Evolutionary conservation across 2,329 filamentous ascomycete genomes (phyloP), one percentile per base, ranked within the genome.

Genomic region (Mycocentrospora acerina): DNA sequence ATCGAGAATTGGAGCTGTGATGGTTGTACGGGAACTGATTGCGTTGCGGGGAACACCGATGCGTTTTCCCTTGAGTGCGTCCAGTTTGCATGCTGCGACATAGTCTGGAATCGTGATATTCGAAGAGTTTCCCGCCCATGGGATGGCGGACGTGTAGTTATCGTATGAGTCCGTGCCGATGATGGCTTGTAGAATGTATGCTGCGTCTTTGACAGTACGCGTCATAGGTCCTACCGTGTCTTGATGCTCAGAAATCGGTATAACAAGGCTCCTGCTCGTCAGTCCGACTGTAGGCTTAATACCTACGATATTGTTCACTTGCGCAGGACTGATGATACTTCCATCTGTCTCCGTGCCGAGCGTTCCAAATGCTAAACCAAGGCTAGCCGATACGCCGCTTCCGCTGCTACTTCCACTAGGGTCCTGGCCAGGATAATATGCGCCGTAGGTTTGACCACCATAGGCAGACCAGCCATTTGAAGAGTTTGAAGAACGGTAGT

Each of bases 31-130:
- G 3, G 64, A 49, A 3, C 69, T 67, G 24, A 86, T 69, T 2
- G 78, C 70, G 48, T 85, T 83, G 13, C 77, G 71, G 0, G 83
- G 79, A 3, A 88, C 73, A 3, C 84, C 85, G 17, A 88, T 80
- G 2, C 82, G 74, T 35, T 78, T 78, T 7, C 79, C 80, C 9
- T 64, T 44, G 0, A 86, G 68, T 0, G 74, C 72, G 10, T 72
- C 71, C 14, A 72, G 62, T 14, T 78, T 71, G 55, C 82, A 79
- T 0, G 82, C 78, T 3, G 69, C 71, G 7, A 79, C 74, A 50
- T 86, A 87, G 58, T 87, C 71, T 0, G 82, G 82, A 1, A 77
- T 58, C 0, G 49, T 62, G 2, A 57, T 57, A 15, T 71, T 68
- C 43, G 44, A 53, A 70, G 74, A 25, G 17, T 57, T 53, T 2